Evolutionary conservation across 768 basidiomycete species (phyloP).

Genomic region (Suillus occidentalis): DNA sequence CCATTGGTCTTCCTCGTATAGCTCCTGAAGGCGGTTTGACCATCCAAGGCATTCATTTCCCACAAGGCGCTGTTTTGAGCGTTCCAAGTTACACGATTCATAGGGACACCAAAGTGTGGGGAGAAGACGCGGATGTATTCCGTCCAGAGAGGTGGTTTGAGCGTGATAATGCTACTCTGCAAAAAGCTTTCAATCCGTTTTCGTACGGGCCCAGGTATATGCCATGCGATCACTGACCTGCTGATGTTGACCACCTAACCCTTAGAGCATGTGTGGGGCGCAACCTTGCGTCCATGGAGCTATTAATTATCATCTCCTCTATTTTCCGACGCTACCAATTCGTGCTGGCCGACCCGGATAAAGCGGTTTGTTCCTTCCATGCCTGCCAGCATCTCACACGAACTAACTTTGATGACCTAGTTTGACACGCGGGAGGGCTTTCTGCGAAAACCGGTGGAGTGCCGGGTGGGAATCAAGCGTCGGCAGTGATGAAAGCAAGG

Average conservation of each 20-base stretch:
- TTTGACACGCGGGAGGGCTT: conserved; percentile 83
- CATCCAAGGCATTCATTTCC: conserved; percentile 53
- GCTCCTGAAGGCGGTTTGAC: conserved; percentile 75
- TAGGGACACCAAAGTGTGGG: conserved; percentile 72
- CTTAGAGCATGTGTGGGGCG: conserved; percentile 79
- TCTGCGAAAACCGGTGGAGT: conserved; percentile 77
- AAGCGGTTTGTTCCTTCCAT: conserved; percentile 44
- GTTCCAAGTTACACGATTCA: conserved; percentile 87
- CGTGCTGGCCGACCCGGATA: conserved; percentile 59
- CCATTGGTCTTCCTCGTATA: conserved; percentile 79
- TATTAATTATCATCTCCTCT: conserved; percentile 79
- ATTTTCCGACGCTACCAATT: conserved; percentile 76
- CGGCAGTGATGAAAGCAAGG: conserved; percentile 39
- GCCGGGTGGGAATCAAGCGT: conserved; percentile 70
- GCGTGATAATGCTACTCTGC: conserved; percentile 54
- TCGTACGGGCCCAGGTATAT: conserved; percentile 74
- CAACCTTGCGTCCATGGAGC: conserved; percentile 78
- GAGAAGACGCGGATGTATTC: conserved; percentile 70
- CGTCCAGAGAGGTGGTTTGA: conserved; percentile 89
- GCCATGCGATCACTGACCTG: background rate
- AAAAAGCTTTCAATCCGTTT: conserved; percentile 83
- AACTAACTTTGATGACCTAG: conserved; percentile 34
- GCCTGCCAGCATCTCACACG: conserved; percentile 9
- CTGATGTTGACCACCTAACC: conserved; percentile 5
- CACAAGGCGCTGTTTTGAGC: conserved; percentile 72